Conservation (phyloP, 805 yeast species). For the Saccharomycopsis fibuligera region DNA sequence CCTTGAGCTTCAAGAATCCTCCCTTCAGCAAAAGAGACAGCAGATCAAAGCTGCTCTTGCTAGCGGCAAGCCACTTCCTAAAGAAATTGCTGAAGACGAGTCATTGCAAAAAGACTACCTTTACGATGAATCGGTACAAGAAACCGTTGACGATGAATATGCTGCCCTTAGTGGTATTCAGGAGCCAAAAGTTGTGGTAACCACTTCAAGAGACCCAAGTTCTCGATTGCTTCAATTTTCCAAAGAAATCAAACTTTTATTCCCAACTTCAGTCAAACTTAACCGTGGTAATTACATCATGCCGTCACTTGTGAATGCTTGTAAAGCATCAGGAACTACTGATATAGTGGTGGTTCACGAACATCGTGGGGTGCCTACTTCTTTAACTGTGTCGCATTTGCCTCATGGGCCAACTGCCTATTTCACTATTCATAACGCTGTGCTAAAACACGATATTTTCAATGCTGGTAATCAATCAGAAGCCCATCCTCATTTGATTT, state of each 20-base stretch:
- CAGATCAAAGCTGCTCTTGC: slow-evolving; percentile 84
- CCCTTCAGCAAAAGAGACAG: slow-evolving; percentile 78
- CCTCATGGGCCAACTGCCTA: slow-evolving; percentile 98
- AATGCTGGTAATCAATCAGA: slow-evolving; percentile 85
- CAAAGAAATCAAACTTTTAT: slow-evolving; percentile 82
- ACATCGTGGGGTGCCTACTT: slow-evolving; percentile 97
- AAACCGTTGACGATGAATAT: slow-evolving; percentile 76
- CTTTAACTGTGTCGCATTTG: slow-evolving; percentile 85
- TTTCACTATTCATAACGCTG: slow-evolving; percentile 91
- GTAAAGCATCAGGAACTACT: slow-evolving; percentile 72
- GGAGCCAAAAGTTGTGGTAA: slow-evolving; percentile 87
- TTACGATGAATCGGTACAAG: slow-evolving; percentile 74
- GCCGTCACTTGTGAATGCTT: slow-evolving; percentile 77
- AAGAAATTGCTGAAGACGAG: slow-evolving; percentile 84
- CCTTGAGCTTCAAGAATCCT: slow-evolving; percentile 83
- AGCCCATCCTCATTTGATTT: slow-evolving; percentile 88
- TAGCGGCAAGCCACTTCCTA: slow-evolving; percentile 82
- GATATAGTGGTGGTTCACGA: slow-evolving; percentile 87
- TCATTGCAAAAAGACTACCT: slow-evolving; percentile 74
- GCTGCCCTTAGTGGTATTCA: slow-evolving; percentile 76
- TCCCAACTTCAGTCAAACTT: slow-evolving; percentile 82
- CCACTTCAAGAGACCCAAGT: slow-evolving; percentile 90
- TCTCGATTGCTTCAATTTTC: slow-evolving; percentile 83
- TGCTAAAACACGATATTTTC: slow-evolving; percentile 84
- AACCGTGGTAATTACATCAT: slow-evolving; percentile 91